phyloP scores from a whole-genome alignment of 2,329 filamentous ascomycete genomes.

The Furcasterigmium sp. region DNA sequence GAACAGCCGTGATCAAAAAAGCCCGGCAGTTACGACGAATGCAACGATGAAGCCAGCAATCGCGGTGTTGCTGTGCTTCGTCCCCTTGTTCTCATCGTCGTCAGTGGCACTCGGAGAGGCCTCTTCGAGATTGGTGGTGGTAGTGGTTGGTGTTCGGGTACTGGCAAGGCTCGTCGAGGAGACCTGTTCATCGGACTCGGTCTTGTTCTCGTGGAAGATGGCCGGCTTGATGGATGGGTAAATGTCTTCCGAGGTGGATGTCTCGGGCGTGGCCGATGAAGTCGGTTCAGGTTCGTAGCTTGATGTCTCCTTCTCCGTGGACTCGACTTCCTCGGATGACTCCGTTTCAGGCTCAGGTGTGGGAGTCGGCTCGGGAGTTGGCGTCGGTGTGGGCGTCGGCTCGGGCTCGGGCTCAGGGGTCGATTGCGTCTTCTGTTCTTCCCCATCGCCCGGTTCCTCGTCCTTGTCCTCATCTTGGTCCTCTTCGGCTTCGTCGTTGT shows the following conservation, averaged over 20 bases:
- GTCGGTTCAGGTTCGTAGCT: slow-evolving; percentile 10
- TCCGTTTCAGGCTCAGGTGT: slow-evolving; percentile 15
- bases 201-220: slow-evolving; percentile 49
- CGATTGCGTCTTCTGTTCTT: slow-evolving; percentile 12
- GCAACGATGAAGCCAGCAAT: slow-evolving; percentile 50
- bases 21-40: slow-evolving; percentile 41
- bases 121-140: slow-evolving; percentile 14
- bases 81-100: slow-evolving; percentile 40
- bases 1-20: too few relatives aligned
- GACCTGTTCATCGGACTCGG: slow-evolving; percentile 14
- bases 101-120: slow-evolving; percentile 27
- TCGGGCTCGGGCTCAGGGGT: slow-evolving; percentile 11
- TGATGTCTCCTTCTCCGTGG: slow-evolving; percentile 5
- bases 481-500: slow-evolving; percentile 17
- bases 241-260: neutral
- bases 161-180: slow-evolving; percentile 10
- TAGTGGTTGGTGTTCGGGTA: slow-evolving; percentile 12
- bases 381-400: slow-evolving; percentile 9
- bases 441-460: slow-evolving; percentile 10
- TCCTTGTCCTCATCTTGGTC: slow-evolving; percentile 11
- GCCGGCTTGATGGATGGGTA: slow-evolving; percentile 31
- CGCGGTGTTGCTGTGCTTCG: slow-evolving; percentile 43
- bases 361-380: slow-evolving; percentile 16
- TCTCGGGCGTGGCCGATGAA: slow-evolving; percentile 13
- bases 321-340: slow-evolving; percentile 3